Percentiles rank a stretch among this genome's conserved stretches.
phyloP scores from a whole-genome alignment of 2,329 filamentous ascomycete genomes.

The Didymella arachidicola region DNA sequence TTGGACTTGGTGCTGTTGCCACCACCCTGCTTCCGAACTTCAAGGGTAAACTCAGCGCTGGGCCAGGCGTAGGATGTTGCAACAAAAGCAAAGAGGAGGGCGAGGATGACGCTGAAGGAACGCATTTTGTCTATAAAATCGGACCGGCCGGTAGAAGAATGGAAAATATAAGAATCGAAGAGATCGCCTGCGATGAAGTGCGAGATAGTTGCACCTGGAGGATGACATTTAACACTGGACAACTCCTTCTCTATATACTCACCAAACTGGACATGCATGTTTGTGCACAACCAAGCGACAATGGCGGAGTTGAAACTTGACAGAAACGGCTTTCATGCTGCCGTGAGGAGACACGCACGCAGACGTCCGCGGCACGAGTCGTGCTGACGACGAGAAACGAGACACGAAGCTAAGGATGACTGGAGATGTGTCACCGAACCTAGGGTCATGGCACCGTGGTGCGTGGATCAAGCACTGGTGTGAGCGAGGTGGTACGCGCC shows the following conservation, averaged over 20 bases:
- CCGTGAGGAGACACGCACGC: background rate
- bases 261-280: conserved; percentile 1
- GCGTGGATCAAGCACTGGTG: conserved; percentile 10
- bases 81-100: conserved; percentile 31
- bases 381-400: conserved; percentile 3
- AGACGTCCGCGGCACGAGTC: background rate
- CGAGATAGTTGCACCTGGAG: background rate
- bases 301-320: conserved; percentile 29
- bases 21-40: conserved; percentile 29
- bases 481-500: background rate
- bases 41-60: conserved; percentile 23
- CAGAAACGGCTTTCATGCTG: conserved; percentile 23
- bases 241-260: conserved; percentile 5
- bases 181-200: conserved; percentile 16
- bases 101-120: conserved; percentile 26
- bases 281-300: conserved; percentile 30
- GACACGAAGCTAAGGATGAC: conserved; percentile 5
- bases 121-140: conserved; percentile 25
- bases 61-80: conserved; percentile 32
- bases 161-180: background rate
- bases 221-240: conserved; percentile 1
- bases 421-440: conserved; percentile 3
- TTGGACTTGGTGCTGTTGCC: conserved; percentile 19
- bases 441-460: conserved; percentile 12
- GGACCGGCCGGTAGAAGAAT: conserved; percentile 25